Percentiles rank a stretch among this genome's conserved stretches.
Evolutionary conservation across 441 rosid species (phyloP).

Genomic region (Hura crepitans): DNA sequence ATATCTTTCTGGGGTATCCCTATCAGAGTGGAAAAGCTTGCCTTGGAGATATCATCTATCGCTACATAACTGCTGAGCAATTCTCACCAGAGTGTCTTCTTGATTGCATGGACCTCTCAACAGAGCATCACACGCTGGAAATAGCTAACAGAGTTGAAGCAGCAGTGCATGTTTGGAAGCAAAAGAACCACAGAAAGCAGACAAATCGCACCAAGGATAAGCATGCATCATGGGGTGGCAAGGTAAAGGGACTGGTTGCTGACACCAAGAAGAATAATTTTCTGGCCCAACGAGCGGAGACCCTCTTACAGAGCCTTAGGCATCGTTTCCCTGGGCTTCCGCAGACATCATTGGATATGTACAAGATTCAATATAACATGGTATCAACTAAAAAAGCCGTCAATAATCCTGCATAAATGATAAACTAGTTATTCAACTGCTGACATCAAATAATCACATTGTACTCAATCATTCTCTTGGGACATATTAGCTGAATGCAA

Average conservation of each 20-base stretch:
- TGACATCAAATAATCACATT: not conserved
- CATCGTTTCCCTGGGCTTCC: constrained; percentile 90
- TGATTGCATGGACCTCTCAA: constrained; percentile 88
- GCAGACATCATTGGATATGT: constrained; percentile 90
- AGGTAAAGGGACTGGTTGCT: constrained; percentile 78
- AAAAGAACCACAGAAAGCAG: constrained; percentile 53
- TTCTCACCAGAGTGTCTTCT: constrained; percentile 89
- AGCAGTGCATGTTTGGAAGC: constrained; percentile 80
- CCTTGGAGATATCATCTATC: constrained; percentile 81
- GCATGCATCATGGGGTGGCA: constrained; percentile 80
- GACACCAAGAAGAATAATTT: constrained; percentile 52
- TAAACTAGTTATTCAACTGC: not conserved
- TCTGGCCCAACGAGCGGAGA: constrained; percentile 75
- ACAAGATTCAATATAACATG: constrained; percentile 95
- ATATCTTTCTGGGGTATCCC: constrained; percentile 13
- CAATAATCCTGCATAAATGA: not conserved
- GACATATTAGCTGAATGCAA: not conserved
- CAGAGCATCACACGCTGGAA: constrained; percentile 83
- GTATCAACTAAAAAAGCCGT: constrained; percentile 30
- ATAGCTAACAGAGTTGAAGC: constrained; percentile 79
- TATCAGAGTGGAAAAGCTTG: constrained; percentile 82
- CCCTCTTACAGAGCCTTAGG: constrained; percentile 68
- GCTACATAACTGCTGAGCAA: constrained; percentile 68
- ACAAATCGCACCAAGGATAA: constrained; percentile 38
- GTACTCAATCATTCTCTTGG: not conserved